Conservation (phyloP, 75 land plant genomes). For the Selaginella tamariscina region DNA sequence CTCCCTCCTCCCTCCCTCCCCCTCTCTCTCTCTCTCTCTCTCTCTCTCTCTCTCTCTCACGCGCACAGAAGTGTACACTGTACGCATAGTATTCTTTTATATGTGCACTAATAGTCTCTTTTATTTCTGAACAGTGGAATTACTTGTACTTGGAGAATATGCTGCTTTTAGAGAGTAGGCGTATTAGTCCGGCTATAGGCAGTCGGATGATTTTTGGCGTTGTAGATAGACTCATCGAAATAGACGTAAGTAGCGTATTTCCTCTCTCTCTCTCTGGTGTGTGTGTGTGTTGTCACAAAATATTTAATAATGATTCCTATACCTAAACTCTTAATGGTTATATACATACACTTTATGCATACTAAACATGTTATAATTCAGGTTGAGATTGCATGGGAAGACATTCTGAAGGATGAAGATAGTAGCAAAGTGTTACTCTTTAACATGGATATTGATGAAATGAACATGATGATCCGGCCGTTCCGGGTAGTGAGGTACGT, state of each 20-base stretch:
- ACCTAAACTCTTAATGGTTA: not conserved
- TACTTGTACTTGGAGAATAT: conserved; percentile 63
- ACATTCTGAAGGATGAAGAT: conserved; percentile 50
- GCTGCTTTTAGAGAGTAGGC: conserved; percentile 49
- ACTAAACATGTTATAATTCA: conserved; percentile 8
- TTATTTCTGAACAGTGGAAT: conserved; percentile 31
- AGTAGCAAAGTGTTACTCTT: conserved; percentile 55
- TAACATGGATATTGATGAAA: conserved; percentile 57
- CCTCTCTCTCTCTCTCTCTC: not conserved
- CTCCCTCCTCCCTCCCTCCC: not conserved
- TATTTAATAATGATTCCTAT: not conserved
- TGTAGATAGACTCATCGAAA: conserved; percentile 59
- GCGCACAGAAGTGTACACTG: not conserved
- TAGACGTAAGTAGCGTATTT: conserved; percentile 51
- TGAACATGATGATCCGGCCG: conserved; percentile 15
- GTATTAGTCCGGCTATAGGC: conserved; percentile 12
- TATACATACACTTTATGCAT: not conserved
- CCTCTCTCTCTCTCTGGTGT: not conserved
- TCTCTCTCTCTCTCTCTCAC: not conserved
- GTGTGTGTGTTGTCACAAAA: not conserved
- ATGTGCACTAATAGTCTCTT: not conserved
- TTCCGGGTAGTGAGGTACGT: conserved; percentile 38
- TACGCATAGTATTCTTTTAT: not conserved
- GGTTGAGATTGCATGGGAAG: conserved; percentile 80
- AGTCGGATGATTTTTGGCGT: conserved; percentile 36